These are phyloP conservation scores for Simmondsia chinensis DNA, from an alignment of 148 eudicot genomes.

Conservation along the genomic window DNA sequence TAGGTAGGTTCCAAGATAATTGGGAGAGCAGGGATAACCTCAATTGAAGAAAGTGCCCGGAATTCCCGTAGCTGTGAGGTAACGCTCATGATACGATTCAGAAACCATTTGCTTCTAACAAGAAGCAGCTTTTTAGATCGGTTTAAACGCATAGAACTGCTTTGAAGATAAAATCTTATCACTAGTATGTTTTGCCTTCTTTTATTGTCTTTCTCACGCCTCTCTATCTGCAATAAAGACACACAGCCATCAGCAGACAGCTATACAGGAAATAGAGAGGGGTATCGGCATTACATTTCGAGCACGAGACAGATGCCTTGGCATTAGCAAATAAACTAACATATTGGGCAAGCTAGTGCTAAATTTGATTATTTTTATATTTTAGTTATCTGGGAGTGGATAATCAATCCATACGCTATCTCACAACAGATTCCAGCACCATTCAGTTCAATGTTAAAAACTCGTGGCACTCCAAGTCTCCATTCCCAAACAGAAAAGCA, in stretches of 20 bases:
- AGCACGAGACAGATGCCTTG: too few species aligned
- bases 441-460: too few species aligned
- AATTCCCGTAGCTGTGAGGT: slow-evolving; percentile 96
- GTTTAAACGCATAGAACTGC: slow-evolving; percentile 58
- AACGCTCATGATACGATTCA: slow-evolving; percentile 77
- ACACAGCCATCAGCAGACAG: slow-evolving; percentile 6
- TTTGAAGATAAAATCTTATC: slow-evolving; percentile 78
- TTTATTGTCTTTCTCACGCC: slow-evolving; percentile 73
- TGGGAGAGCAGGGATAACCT: slow-evolving; percentile 71
- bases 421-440: too few species aligned
- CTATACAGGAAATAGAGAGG: slow-evolving; percentile 2
- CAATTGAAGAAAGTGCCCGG: slow-evolving; percentile 87
- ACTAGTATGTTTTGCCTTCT: slow-evolving; percentile 56
- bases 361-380: too few species aligned
- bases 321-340: too few species aligned
- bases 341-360: too few species aligned
- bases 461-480: too few species aligned
- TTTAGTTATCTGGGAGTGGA: too few species aligned
- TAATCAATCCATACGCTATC: too few species aligned
- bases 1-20: slow-evolving; percentile 52
- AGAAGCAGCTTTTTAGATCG: slow-evolving; percentile 73
- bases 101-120: slow-evolving; percentile 89
- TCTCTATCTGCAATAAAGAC: slow-evolving; percentile 60
- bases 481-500: too few species aligned
- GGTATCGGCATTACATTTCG: too few species aligned